Evolutionary conservation across 1,284 basidiomycete species (phyloP).

Genomic region (Somion occarium): DNA sequence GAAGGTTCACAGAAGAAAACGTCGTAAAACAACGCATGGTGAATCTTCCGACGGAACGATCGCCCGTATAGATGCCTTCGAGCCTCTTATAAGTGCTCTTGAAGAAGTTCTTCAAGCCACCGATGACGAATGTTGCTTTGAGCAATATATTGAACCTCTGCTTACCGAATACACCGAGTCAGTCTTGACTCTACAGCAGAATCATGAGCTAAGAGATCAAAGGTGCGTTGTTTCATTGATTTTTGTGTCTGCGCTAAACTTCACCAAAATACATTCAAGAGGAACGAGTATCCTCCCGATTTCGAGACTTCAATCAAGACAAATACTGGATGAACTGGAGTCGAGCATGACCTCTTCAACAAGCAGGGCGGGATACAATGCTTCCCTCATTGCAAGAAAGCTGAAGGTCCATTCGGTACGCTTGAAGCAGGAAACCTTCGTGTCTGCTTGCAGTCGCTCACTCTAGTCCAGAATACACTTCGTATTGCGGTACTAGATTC

Average conservation of each 20-base stretch:
- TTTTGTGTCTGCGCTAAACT: neutral
- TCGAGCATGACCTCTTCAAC: neutral
- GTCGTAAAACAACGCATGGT: slow-evolving; percentile 3
- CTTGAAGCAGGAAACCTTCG: neutral
- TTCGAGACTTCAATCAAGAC: slow-evolving; percentile 12
- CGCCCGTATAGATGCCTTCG: neutral
- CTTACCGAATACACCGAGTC: slow-evolving; percentile 15
- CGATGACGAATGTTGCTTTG: slow-evolving; percentile 19
- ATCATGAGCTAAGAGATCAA: neutral
- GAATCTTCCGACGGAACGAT: neutral
- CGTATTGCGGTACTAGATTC: slow-evolving; percentile 17
- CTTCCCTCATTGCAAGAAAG: slow-evolving; percentile 13
- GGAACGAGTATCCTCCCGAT: slow-evolving; percentile 12
- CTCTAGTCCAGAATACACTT: slow-evolving; percentile 14
- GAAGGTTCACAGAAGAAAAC: slow-evolving; percentile 3
- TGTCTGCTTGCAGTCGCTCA: neutral
- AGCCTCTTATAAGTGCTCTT: slow-evolving; percentile 7
- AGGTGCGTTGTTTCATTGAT: neutral
- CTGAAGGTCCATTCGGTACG: slow-evolving; percentile 15
- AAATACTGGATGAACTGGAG: slow-evolving; percentile 10
- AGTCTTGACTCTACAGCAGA: slow-evolving; percentile 2
- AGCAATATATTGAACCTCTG: slow-evolving; percentile 17
- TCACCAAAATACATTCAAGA: slow-evolving; percentile 1
- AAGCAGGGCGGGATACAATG: neutral
- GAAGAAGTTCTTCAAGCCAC: slow-evolving; percentile 1